Evolutionary conservation across 306 rosid genomes (phyloP), one percentile per base, ranked within the genome.

Genomic region (Prunus salicina): DNA sequence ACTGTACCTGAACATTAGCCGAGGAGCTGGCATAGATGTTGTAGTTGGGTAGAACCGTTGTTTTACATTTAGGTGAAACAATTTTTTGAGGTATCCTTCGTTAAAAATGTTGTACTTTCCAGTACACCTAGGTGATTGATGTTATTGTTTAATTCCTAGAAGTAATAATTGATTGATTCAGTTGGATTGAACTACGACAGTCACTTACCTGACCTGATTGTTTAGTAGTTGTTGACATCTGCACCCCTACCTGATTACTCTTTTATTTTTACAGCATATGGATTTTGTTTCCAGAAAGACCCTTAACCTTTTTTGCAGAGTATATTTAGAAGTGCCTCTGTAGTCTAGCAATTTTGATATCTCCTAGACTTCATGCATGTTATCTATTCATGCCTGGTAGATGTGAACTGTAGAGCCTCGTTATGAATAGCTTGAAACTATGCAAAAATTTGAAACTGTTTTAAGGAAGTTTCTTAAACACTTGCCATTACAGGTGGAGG

Each of bases 401-500:
- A 47, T 68, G 72, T 45, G 58, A 63, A 4, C 27, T 41, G 2
- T 2, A 3, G 13, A 68, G 25, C 57, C 30, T 32, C 63, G 8
- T 64, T 64, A 34, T 51, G 47, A 16, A 20, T 50, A 8, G 56
- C 56, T 22, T 16, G 8, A 25, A 13, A 58, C 12, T 19, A 12
- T 50, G 63, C 15, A 34, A 41, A 32, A 50, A 62, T 12, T 34
- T 32, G 45, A 51, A 71, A 25, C 53, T 52, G 64, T 27, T 16
- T 62, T 64, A 72, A 41, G 71, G 65, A 65, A 79, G 46, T 73
- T 56, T 73, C 53, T 82, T 34, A 84, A 80, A 24, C 69, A 73
- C 25, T 45, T 76, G 51, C 58, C 83, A 63, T 77, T 73, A 67
- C 86, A 92, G 97, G 90, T 90, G 85, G 97, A 92, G 85, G 96